Base-by-base conservation (phyloP, 495 filamentous ascomycete genomes). In the Trichocladium uniseriatum region DNA sequence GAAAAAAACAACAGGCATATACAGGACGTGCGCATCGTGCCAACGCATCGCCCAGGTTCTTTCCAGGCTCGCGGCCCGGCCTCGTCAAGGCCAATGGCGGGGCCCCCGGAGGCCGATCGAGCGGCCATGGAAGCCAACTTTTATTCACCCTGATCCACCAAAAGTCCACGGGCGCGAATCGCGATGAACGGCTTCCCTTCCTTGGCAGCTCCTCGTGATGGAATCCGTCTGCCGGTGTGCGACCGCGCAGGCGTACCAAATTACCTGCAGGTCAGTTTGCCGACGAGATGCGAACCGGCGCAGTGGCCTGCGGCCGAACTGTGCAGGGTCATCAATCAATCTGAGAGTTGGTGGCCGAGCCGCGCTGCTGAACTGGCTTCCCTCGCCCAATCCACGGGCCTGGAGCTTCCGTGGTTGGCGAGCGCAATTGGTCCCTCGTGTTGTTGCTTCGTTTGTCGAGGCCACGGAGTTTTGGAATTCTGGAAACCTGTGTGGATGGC, bases 331-430 rank as follows among this genome's bases (percentile, higher is more conserved):
- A 13, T 10, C 18, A 37, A 29, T 40, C 16, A 48, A 38, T 38
- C 5, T 39, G 36, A 13, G 44, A 16, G 14, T 31, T 22, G 20
- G 18, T 6, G 37, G 9, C 45, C 36, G 18, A 48, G 45, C 45
- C 45, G 45, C 34, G 45, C 22, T 40, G 21, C 16, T 39, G 27
- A 21, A 38, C 28, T 27, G 16, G 20, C 41, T 2, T 14, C 15
- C 21, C 10, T 7, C n/a, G 10, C 34, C 28, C 21, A 15, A 38
- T 16, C 36, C 36, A 18, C 46, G 46, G 46, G 13, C 37, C 32
- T 41, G 37, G 13, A 41, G 14, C 13, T 20, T 49, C 47, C 47
- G 47, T 21, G 20, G 28, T 42, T 37, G 39, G 46, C 15, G 27
- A 40, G 24, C 24, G 8, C 24, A 27, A 27, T 3, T 3, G 24